These are phyloP conservation scores for Tulasnella sp. DNA, from an alignment of 768 basidiomycete species.

Conservation along the genomic window DNA sequence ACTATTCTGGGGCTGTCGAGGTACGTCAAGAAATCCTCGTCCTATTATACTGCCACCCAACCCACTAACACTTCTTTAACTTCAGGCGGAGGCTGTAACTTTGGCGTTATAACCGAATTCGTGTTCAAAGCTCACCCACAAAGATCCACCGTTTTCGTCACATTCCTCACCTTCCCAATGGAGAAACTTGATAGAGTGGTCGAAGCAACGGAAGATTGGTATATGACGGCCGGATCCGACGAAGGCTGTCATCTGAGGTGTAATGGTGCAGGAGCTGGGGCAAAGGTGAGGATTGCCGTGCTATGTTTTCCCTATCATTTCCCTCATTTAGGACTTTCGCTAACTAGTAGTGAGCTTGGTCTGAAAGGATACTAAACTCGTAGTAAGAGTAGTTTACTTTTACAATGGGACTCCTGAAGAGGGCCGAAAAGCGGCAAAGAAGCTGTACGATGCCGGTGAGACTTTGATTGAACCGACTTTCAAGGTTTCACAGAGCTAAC, in stretches of 20 bases:
- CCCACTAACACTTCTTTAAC: not conserved
- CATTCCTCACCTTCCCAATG: not conserved
- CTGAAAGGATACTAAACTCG: not conserved
- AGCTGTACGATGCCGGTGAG: not conserved
- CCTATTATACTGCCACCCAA: not conserved
- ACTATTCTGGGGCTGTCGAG: conserved; percentile 16
- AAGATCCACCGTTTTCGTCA: not conserved
- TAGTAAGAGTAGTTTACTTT: not conserved
- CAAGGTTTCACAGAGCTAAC: not conserved
- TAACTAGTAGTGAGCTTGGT: not conserved
- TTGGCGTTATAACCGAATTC: not conserved
- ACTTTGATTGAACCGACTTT: not conserved
- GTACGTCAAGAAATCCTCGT: not conserved
- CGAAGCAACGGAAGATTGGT: not conserved
- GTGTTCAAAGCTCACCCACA: conserved; percentile 4
- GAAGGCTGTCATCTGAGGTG: not conserved
- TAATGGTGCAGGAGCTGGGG: not conserved
- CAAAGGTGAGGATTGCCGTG: not conserved
- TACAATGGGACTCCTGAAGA: not conserved
- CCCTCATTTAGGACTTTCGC: not conserved
- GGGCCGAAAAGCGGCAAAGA: not conserved
- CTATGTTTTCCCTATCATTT: not conserved
- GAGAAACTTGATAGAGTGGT: not conserved
- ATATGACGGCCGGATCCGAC: not conserved
- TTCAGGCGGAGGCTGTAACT: conserved; percentile 9